Base-by-base conservation (phyloP, 2,329 filamentous ascomycete genomes). In the Alternaria ventricosa region DNA sequence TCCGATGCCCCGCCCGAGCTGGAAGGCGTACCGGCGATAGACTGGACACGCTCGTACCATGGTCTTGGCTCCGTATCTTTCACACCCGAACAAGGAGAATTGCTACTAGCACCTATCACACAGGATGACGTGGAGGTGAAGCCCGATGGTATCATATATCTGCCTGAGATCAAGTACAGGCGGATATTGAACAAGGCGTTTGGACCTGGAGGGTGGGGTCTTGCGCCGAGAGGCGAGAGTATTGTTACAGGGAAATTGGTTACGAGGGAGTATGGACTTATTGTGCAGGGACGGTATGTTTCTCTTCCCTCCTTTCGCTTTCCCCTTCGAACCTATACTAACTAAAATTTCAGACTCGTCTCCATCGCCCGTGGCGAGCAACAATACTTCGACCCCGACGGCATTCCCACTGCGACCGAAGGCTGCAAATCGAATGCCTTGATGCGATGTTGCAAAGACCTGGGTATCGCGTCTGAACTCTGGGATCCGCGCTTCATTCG, bases 121-220 rank as follows among this genome's bases (percentile, higher is more conserved):
- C 82, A 87, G 0, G 86, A 90, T 51, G 95, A 98, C 81, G 90
- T 99, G 59, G 96, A 99, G 84, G 91, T 99, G 78, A 99, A 99
- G 84, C 95, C 96, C 30, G 96, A 99, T 82, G 96, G 96, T 33
- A 95, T 99, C 71, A 85, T 98, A 63, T 99, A 98, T 79, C 85
- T 99, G 62, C 96, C 96, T 12, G 96, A 99, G 85, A 98, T 99
- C 85, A 97, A 98, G 83, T 99, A 99, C 83, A 86, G 96, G 47
- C 86, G 95, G 67, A 95, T 97, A 68, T 82, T 99, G 73, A 97
- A 98, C 80, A 84, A 86, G 74, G 93, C 94, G 0, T 99, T 99
- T 82, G 95, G 96, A 0, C 96, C 96, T 0, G 96, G 96, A 57
- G 96, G 92, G 7, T 99, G 96, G 96, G 96, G 96, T 1, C 83